Conservation (phyloP, 2,329 filamentous ascomycete species). For the Apiospora hydei region DNA sequence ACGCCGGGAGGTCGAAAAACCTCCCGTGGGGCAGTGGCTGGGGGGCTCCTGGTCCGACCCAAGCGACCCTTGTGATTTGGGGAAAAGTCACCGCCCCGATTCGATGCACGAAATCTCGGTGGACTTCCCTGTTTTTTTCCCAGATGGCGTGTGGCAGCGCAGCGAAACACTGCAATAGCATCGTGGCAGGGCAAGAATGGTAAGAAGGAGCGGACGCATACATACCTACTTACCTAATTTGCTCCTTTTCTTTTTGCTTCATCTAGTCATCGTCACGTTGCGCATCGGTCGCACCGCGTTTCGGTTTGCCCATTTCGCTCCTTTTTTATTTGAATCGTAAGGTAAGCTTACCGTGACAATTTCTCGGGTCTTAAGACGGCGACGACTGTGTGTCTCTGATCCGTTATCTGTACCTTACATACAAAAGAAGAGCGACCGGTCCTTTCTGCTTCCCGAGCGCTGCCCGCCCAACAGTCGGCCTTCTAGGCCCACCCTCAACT, state of each 20-base stretch:
- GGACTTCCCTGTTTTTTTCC: not conserved
- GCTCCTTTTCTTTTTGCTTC: not conserved
- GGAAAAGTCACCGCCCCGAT: slow-evolving; percentile 5
- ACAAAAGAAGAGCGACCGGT: not conserved
- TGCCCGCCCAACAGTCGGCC: not conserved
- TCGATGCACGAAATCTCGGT: slow-evolving; percentile 21
- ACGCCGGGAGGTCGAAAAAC: not conserved
- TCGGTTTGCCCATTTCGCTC: slow-evolving; percentile 2
- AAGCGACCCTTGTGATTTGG: not conserved
- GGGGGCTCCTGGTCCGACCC: not conserved
- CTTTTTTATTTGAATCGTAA: not conserved
- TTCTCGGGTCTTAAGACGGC: slow-evolving; percentile 10
- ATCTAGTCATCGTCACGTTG: not conserved
- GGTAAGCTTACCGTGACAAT: slow-evolving; percentile 9
- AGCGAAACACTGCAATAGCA: not conserved
- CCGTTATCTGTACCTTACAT: not conserved
- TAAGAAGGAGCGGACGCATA: not conserved
- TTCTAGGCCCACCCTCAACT: slow-evolving; percentile 12
- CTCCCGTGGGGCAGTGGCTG: slow-evolving; percentile 15
- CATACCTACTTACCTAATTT: too few species aligned
- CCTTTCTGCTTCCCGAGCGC: not conserved
- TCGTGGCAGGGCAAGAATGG: not conserved
- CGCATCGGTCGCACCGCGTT: slow-evolving; percentile 1
- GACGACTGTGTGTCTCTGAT: not conserved
- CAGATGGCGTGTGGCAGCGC: slow-evolving; percentile 14